These are phyloP conservation scores for Dichotomopilus funicola DNA, from an alignment of 2,329 filamentous ascomycete species.

Conservation along the genomic window DNA sequence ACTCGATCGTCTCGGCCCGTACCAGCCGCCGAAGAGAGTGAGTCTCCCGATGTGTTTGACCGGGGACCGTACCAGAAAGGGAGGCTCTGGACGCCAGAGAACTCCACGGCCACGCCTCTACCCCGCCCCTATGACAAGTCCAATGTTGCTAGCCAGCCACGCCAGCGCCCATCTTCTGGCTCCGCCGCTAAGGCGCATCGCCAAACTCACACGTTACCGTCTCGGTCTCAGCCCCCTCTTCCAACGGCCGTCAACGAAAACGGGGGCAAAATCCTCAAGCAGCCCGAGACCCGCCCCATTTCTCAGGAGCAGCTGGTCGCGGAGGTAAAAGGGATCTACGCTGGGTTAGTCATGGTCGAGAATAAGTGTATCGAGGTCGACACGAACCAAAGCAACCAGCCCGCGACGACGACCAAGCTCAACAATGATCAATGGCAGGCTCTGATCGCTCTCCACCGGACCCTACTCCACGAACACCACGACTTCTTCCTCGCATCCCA, in stretches of 20 bases:
- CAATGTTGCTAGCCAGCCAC: conserved; percentile 19
- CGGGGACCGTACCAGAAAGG: conserved; percentile 16
- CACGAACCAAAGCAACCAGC: conserved; percentile 47
- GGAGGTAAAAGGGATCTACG: conserved; percentile 80
- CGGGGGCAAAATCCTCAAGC: conserved; percentile 26
- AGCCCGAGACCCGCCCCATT: conserved; percentile 62
- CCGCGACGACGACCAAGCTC: conserved; percentile 37
- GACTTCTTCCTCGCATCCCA: conserved; percentile 84
- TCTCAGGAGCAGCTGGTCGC: conserved; percentile 71
- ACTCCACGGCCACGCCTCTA: conserved; percentile 9
- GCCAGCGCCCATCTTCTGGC: conserved; percentile 11
- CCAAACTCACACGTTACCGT: conserved; percentile 6
- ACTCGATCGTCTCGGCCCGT: conserved; percentile 11
- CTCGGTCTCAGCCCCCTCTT: not conserved
- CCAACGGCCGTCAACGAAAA: conserved; percentile 16
- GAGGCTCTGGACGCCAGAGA: conserved; percentile 18
- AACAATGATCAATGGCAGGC: conserved; percentile 75
- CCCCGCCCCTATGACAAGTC: conserved; percentile 15
- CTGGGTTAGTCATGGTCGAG: conserved; percentile 79
- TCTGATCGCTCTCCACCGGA: conserved; percentile 73
- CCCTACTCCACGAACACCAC: conserved; percentile 73
- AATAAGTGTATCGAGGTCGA: conserved; percentile 81
- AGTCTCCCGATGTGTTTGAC: conserved; percentile 1
- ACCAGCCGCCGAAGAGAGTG: not conserved
- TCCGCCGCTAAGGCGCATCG: conserved; percentile 10